Evolutionary conservation across 129 eudicot genomes (phyloP), one percentile per base, ranked within the genome.

Genomic region (Calendula officinalis): DNA sequence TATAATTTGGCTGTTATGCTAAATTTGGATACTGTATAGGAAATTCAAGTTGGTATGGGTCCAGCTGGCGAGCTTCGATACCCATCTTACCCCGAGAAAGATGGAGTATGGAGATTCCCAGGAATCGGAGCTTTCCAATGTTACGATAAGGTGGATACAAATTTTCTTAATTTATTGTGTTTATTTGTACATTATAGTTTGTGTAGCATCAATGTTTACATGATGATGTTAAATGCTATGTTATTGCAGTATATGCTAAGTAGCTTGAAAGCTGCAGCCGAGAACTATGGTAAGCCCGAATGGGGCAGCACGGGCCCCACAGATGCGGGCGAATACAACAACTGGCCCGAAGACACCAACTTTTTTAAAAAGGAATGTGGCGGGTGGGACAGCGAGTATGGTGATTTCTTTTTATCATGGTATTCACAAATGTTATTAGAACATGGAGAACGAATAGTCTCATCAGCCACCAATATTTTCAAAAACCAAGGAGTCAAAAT

Each of bases 31-130:
- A 11, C 5, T 15, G 4, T 76, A 12, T 50, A 94, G 99, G 99
- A 94, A 88, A 88, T 94, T 32, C 99, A 94, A 88, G 97, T 88
- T 43, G 99, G 99, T 50, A 94, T 94, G 99, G 99, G 97, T 53
- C 99, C 99, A 15, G 96, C 96, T 2, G 99, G 99, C 4, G 99
- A 94, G 84, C 95, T 94, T 27, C 84, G 96, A 5, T 92, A 92
- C 75, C 99, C 99, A 3, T 88, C 99, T 33, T 92, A 92, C 69
- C 99, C 99, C 0, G 99, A 92, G 80, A 81, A 79, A 62, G 79
- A 92, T 34, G 99, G 99, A 68, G 67, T 82, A 13, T 92, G 99
- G 99, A 92, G 58, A 59, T 92, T 92, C 70, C 99, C 99, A 12
- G 99, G 99, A 22, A 92, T 92, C 46, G 99, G 99, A 60, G 99